Conservation (phyloP, 2,329 filamentous ascomycete genomes). For the Diaporthe sp. region DNA sequence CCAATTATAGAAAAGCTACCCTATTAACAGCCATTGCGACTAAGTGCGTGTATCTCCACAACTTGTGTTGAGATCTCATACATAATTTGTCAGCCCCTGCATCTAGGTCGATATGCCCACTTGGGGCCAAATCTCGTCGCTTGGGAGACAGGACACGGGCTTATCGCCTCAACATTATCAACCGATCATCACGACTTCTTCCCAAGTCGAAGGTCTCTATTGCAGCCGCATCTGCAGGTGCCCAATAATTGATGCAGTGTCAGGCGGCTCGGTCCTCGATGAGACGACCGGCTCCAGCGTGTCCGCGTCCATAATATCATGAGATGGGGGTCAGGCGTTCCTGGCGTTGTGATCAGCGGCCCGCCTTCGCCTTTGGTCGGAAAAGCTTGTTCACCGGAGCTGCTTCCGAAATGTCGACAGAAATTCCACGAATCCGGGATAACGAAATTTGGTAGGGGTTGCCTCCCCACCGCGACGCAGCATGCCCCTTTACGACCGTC, state of each 20-base stretch:
- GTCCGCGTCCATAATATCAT: neutral
- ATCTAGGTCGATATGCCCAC: too few species aligned
- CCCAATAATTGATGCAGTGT: neutral
- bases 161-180: neutral
- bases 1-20: too few species aligned
- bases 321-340: neutral
- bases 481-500: slow-evolving; percentile 10
- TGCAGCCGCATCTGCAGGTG: neutral
- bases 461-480: slow-evolving; percentile 15
- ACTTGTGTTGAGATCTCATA: neutral
- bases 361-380: neutral
- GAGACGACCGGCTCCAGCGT: neutral
- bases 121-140: neutral
- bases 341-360: slow-evolving; percentile 15
- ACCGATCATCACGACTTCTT: neutral
- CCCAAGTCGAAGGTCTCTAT: neutral
- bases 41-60: neutral
- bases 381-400: neutral
- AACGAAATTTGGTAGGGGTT: slow-evolving; percentile 28
- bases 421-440: slow-evolving; percentile 32
- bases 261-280: neutral
- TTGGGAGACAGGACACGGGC: neutral
- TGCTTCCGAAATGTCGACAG: slow-evolving; percentile 13
- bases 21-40: too few species aligned
- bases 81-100: neutral